phyloP scores from a whole-genome alignment of 2,329 filamentous ascomycete species.

The Aspergillus sclerotialis region DNA sequence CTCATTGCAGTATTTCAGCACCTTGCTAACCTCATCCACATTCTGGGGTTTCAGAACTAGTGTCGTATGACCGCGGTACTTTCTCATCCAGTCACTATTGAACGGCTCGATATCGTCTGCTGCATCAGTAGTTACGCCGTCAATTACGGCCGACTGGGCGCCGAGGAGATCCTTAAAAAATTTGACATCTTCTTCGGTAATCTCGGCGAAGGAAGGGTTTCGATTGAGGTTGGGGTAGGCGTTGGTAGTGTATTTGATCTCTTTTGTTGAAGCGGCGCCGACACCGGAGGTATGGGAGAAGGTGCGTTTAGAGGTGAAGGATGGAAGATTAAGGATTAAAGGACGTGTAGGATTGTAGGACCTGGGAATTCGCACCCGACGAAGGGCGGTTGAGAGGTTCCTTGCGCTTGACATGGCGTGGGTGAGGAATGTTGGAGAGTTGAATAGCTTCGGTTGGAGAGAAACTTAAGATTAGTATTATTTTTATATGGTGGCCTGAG shows the following conservation, averaged over 20 bases:
- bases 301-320: slow-evolving; percentile 15
- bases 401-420: slow-evolving; percentile 24
- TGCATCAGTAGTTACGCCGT: slow-evolving; percentile 69
- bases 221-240: slow-evolving; percentile 73
- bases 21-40: slow-evolving; percentile 81
- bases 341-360: slow-evolving; percentile 18
- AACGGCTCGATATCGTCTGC: slow-evolving; percentile 79
- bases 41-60: slow-evolving; percentile 79
- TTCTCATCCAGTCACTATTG: slow-evolving; percentile 98
- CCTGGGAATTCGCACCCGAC: slow-evolving; percentile 26
- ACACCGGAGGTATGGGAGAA: slow-evolving; percentile 24
- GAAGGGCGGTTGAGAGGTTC: slow-evolving; percentile 24
- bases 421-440: slow-evolving; percentile 3
- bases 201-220: slow-evolving; percentile 60
- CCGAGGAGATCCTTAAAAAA: slow-evolving; percentile 79
- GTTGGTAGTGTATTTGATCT: slow-evolving; percentile 72
- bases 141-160: slow-evolving; percentile 70
- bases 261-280: slow-evolving; percentile 19
- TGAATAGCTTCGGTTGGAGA: too few species aligned
- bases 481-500: too few species aligned
- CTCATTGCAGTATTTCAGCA: slow-evolving; percentile 92
- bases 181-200: slow-evolving; percentile 72
- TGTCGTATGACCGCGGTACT: slow-evolving; percentile 85
- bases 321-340: slow-evolving; percentile 11
- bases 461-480: too few species aligned